Percentiles rank a stretch among this genome's conserved stretches.
phyloP scores from a whole-genome alignment of 1,139 yeast genomes.

The Hansenula lynferdii region DNA sequence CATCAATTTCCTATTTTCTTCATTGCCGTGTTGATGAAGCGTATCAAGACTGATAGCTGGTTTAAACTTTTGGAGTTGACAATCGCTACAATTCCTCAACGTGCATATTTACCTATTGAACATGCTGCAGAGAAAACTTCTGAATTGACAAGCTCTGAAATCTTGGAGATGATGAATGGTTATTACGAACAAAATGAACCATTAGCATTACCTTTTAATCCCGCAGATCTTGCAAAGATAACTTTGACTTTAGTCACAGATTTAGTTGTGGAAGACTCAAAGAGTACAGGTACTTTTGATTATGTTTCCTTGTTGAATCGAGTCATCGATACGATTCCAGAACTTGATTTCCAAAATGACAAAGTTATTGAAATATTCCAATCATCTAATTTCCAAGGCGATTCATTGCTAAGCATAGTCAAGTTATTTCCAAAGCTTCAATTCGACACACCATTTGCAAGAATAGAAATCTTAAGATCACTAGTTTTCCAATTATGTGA shows the following conservation, averaged over 20 bases:
- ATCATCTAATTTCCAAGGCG: conserved; percentile 4
- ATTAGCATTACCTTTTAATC: conserved; percentile 35
- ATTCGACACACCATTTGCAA: conserved; percentile 15
- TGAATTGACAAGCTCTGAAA: conserved; percentile 16
- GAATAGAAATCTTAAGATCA: conserved; percentile 12
- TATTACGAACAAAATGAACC: conserved; percentile 29
- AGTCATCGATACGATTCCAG: conserved; percentile 45
- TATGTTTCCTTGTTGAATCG: conserved; percentile 37
- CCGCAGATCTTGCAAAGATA: conserved; percentile 40
- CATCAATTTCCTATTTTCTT: conserved; percentile 72
- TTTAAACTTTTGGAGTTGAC: conserved; percentile 35
- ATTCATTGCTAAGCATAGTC: conserved; percentile 9
- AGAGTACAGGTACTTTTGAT: conserved; percentile 17
- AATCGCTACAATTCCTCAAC: conserved; percentile 49
- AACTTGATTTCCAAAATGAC: conserved; percentile 20
- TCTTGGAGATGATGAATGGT: conserved; percentile 24
- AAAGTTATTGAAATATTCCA: conserved; percentile 9
- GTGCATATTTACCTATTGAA: conserved; percentile 48
- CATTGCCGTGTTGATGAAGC: conserved; percentile 35
- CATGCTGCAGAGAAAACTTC: conserved; percentile 24
- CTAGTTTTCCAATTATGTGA: conserved; percentile 16
- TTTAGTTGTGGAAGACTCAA: conserved; percentile 30
- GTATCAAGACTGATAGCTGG: conserved; percentile 23
- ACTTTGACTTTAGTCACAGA: conserved; percentile 33
- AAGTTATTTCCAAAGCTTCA: conserved; percentile 15